Evolutionary conservation across 2,329 filamentous ascomycete genomes (phyloP), one percentile per base, ranked within the genome.

Genomic region (Cladosporium colombiae): DNA sequence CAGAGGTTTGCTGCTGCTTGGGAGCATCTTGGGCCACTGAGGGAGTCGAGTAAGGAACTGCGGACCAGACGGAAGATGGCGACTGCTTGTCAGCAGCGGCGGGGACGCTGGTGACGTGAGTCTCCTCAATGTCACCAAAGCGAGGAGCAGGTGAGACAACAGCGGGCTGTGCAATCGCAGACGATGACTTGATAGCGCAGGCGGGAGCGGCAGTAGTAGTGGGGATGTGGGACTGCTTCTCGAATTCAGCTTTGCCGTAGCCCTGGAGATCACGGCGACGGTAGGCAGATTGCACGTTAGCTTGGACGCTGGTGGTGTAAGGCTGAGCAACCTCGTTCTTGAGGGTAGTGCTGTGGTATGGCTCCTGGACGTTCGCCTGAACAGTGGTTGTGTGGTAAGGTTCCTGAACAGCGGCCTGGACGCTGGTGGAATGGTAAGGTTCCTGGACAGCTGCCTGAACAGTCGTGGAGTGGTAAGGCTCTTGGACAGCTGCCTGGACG

Each of bases 221-320:
- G 10, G 44, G 44, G 10, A 33, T 18, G 13, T 40, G 61, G 23
- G 37, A 52, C 11, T 55, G 29, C 59, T 62, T 62, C n/a, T 50
- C 46, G 61, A 56, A 63, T 37, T 63, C 61, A 21, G 61, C 61
- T 25, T 56, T 55, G 50, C 61, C 61, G 50, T 63, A 63, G 25
- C 61, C 61, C 13, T 62, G 11, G 18, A 50, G n/a, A 21, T 50
- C 59, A 11, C 31, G 25, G 13, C 59, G 59, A 31, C 50, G 29
- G 50, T 53, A 53, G 25, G 50, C 25, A 18, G 25, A 27, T 11
- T 53, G 50, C 16, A 53, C 50, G 50, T 27, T 29, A 53, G 50
- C 50, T 14, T 53, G 50, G 13, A 53, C 50, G 25, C 25, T 53
- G 5, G 50, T 53, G 25, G n/a, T n/a, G 50, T 53, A 46, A 46